Base-by-base conservation (phyloP, 1,139 yeast species). In the Magnusiomyces magnusii region DNA sequence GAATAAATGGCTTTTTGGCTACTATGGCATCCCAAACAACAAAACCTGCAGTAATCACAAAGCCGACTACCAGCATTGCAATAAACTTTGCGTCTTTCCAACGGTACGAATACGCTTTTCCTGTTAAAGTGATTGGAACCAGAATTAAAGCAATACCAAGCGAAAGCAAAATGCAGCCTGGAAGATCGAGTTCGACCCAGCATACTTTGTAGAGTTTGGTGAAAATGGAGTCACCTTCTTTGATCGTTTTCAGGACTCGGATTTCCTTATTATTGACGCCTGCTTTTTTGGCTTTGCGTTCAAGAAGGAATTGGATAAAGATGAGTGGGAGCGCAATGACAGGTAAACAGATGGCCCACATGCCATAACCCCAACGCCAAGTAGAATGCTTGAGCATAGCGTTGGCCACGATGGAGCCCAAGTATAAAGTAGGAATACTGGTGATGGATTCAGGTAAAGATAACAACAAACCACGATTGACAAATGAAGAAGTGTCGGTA, bases 301-400 rank as follows among this genome's bases (percentile, higher is more conserved):
- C 58, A 23, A 58, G 57, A 44, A 56, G 53, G 34, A 63, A 55
- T 55, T 64, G 56, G 13, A 63, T 54, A 27, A 36, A 21, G 28
- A 65, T 56, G 19, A 86, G 71, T 31, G 92, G 92, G 21, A 86
- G 58, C 64, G 85, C 77, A 15, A 81, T 68, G 47, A 84, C 73
- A 24, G 91, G 91, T 73, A 83, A 79, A 62, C 86, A 83, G 66
- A 84, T 81, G 0, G 90, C 89, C 87, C 87, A 86, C 79, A 86
- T 85, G 47, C 85, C 91, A 65, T 85, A 82, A 64, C 84, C 83
- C 81, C 84, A 86, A 51, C 80, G 76, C 92, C 92, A 85, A 47
- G 62, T 61, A 34, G 61, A 63, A 47, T 60, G 55, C 15, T 61
- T 52, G 28, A 65, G 54, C 56, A 65, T 61, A 5, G 60, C 41